Conservation (phyloP, 352 stramenopile genomes). For the Globisporangium spiculum region DNA sequence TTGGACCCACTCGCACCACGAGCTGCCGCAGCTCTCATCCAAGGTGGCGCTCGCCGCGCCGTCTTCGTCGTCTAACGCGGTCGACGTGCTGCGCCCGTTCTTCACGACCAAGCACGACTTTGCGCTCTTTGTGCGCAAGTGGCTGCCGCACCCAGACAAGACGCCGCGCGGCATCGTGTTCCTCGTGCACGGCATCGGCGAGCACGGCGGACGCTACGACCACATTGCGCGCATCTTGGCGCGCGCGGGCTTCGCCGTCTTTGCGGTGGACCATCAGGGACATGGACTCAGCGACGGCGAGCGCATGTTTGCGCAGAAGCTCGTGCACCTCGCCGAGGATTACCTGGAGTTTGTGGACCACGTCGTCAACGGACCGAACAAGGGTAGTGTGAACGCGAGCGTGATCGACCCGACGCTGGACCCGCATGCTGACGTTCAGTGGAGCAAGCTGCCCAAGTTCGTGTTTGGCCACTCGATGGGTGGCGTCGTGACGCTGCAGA, state of each 20-base stretch:
- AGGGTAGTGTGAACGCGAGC: conserved; percentile 15
- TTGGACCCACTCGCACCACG: conserved; percentile 16
- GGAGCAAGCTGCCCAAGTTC: conserved; percentile 44
- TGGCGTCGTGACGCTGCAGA: conserved; percentile 35
- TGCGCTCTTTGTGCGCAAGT: conserved; percentile 44
- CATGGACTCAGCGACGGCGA: conserved; percentile 61
- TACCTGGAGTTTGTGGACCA: conserved; percentile 53
- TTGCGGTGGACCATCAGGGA: conserved; percentile 57
- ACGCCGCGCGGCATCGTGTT: conserved; percentile 40
- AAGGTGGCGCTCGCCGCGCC: conserved; percentile 4
- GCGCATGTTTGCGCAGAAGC: conserved; percentile 42
- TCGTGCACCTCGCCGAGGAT: conserved; percentile 46
- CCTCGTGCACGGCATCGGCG: conserved; percentile 52
- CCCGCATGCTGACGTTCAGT: conserved; percentile 29
- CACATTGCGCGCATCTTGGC: conserved; percentile 39
- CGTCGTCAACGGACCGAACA: conserved; percentile 23
- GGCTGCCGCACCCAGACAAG: conserved; percentile 28
- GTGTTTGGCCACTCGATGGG: conserved; percentile 61
- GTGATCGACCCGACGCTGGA: conserved; percentile 33
- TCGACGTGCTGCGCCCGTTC: conserved; percentile 26
- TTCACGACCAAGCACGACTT: conserved; percentile 39
- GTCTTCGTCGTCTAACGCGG: neutral
- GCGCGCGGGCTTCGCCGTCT: conserved; percentile 36
- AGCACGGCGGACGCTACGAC: conserved; percentile 52
- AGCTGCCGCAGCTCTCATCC: conserved; percentile 17